Evolutionary conservation across 139 green algal species (phyloP), one percentile per base, ranked within the genome.

Genomic region (Chlorella sp.): DNA sequence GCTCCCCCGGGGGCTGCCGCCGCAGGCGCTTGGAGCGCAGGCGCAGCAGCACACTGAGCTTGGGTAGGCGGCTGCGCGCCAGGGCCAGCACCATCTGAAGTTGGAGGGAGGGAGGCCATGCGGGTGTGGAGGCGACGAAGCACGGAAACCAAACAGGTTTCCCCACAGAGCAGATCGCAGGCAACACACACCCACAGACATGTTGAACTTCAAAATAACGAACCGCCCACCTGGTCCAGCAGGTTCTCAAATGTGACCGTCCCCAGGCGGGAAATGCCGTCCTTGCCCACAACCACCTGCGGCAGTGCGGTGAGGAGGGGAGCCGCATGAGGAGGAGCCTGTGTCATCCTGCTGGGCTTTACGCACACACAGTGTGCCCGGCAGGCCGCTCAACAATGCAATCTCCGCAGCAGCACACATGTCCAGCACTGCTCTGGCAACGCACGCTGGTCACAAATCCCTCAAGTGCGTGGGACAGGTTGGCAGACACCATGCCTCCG

Each of bases 51-150:
- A 80, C 56, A 5, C 70, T 36, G 70, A 80, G 34, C 70, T 86
- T 86, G 70, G 13, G 36, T 3, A 86, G 28, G 25, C 69, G 55
- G n/a, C 38, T 80, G 69, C 81, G 81, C 4, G 81, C 81, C 6
- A 86, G 81, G 4, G 81, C 81, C 34, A 86, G 34, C 34, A 86
- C 70, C 69, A 80, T 56, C 81, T 86, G 81, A 23, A 25, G 38
- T 30, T 12, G 12, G 55, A 30, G 28, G 15, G 26, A 72, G 67
- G 17, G 32, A 17, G 67, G 67, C 11, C 0, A 16, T 1, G 9
- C 11, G 34, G 67, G n/a, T n/a, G n/a, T n/a, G n/a, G n/a, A n/a
- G n/a, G n/a, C n/a, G n/a, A n/a, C n/a, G n/a, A n/a, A n/a, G n/a
- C n/a, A n/a, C n/a, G n/a, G n/a, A n/a, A n/a, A n/a, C n/a, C n/a